phyloP scores from a whole-genome alignment of 345 rosid species.

The Anacardium occidentale region DNA sequence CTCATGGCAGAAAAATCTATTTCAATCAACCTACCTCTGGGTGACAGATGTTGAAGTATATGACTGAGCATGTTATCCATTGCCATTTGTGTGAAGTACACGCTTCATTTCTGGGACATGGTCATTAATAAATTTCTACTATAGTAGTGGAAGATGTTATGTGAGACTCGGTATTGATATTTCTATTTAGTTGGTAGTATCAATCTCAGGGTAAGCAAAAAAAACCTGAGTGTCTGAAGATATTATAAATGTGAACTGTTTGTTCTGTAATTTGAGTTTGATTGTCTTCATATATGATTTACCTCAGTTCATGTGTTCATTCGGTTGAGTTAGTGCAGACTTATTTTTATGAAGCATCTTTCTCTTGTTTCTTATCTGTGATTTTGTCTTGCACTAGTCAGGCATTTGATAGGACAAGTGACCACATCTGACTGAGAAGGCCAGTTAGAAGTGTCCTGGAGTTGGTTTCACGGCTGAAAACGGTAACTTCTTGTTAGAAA shows the following conservation, averaged over 20 bases:
- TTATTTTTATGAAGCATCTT: neutral
- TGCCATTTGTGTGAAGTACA: neutral
- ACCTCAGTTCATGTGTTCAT: neutral
- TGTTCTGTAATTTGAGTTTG: neutral
- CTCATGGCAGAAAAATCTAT: neutral
- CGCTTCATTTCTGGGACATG: constrained; percentile 1
- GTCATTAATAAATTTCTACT: neutral
- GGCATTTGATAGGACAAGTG: neutral
- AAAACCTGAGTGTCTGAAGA: neutral
- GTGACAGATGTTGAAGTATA: neutral
- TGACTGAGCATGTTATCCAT: neutral
- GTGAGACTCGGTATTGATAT: neutral
- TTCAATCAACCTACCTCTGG: neutral
- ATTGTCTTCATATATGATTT: neutral
- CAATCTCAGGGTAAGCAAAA: neutral
- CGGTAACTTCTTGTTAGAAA: too few relatives aligned
- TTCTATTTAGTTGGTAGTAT: constrained; percentile 8
- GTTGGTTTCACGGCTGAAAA: too few relatives aligned
- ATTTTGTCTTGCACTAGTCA: neutral
- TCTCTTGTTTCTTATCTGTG: neutral
- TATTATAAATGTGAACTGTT: neutral
- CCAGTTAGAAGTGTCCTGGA: too few relatives aligned
- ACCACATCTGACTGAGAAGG: too few relatives aligned
- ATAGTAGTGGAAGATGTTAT: neutral
- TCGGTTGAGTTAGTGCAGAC: neutral